Evolutionary conservation across 306 rosid genomes (phyloP).

Genomic region (Rosa chinensis): DNA sequence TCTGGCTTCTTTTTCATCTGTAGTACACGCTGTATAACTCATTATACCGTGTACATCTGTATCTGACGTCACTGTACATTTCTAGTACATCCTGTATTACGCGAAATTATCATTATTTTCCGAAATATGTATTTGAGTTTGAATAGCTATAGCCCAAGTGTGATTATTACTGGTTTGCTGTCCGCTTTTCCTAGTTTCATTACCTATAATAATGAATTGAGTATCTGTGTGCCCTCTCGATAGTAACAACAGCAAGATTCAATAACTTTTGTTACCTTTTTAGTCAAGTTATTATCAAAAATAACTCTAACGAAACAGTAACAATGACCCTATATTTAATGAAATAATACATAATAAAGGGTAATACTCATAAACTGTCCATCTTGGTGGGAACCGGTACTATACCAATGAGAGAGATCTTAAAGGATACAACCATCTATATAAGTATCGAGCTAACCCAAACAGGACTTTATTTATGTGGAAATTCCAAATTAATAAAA

Average conservation of each 20-base stretch:
- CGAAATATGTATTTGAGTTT: background rate
- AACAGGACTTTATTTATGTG: background rate
- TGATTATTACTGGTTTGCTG: background rate
- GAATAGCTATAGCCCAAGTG: too few relatives aligned
- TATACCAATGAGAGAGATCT: background rate
- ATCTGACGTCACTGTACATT: background rate
- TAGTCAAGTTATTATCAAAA: background rate
- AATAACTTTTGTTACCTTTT: background rate
- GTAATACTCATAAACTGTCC: background rate
- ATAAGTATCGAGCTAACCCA: background rate
- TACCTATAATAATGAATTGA: background rate
- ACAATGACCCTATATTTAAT: background rate
- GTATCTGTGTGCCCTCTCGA: background rate
- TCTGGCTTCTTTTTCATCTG: background rate
- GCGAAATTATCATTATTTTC: background rate
- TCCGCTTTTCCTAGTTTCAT: background rate
- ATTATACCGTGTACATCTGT: background rate
- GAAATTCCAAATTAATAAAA: background rate
- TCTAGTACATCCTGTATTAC: background rate
- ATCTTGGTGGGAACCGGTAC: background rate
- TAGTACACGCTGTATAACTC: background rate
- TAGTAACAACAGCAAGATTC: background rate
- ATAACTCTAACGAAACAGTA: background rate
- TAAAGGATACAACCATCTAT: background rate
- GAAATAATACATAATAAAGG: background rate